Conservation (phyloP, 164 flowering plant species). For the Taxillus chinensis region DNA sequence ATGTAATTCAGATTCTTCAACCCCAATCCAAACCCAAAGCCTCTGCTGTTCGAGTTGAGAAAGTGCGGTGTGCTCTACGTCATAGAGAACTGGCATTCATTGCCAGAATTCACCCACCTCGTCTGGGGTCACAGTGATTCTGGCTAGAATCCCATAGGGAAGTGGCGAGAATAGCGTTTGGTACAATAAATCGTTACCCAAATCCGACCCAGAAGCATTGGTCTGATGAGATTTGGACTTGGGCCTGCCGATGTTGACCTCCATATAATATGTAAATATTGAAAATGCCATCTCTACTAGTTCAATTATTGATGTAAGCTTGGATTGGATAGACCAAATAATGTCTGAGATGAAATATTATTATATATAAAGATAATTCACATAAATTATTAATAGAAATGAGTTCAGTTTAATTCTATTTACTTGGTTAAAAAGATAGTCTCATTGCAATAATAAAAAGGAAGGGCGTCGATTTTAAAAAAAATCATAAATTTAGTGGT, state of each 20-base stretch:
- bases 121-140: constrained; percentile 19
- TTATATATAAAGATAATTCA: too few species aligned
- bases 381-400: too few species aligned
- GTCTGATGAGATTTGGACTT: constrained; percentile 34
- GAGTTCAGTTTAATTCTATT: too few species aligned
- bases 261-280: too few species aligned
- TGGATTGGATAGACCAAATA: too few species aligned
- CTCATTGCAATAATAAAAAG: too few species aligned
- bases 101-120: constrained; percentile 27
- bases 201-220: constrained; percentile 19
- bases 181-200: constrained; percentile 19
- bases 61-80: constrained; percentile 53
- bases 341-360: too few species aligned
- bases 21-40: constrained; percentile 23
- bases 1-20: constrained; percentile 33
- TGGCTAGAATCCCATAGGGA: constrained; percentile 14
- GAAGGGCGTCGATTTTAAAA: too few species aligned
- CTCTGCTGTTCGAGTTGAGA: constrained; percentile 10
- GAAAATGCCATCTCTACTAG: too few species aligned
- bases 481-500: too few species aligned
- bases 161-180: constrained; percentile 27
- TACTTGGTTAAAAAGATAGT: too few species aligned
- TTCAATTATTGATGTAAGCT: too few species aligned
- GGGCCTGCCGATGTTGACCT: constrained; percentile 39
- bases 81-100: constrained; percentile 39